These are phyloP conservation scores for Pistacia atlantica DNA, from an alignment of 345 rosid genomes.

Conservation along the genomic window DNA sequence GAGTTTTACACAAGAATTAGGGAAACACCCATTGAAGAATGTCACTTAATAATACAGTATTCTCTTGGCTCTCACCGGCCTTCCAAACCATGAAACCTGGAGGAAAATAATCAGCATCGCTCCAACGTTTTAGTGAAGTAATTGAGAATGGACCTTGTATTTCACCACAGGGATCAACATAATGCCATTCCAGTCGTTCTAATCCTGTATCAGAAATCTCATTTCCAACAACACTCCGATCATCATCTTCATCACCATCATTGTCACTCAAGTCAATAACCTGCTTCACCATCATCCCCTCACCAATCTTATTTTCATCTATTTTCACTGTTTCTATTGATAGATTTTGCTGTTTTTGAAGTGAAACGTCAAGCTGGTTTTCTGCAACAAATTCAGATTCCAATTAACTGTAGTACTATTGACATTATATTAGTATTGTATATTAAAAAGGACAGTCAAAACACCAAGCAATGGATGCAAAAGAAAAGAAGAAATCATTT, in stretches of 20 bases:
- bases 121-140: constrained; percentile 57
- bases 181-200: constrained; percentile 52
- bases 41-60: constrained; percentile 48
- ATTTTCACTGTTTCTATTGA: not conserved
- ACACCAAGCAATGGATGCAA: not conserved
- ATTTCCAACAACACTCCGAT: constrained; percentile 19
- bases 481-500: not conserved
- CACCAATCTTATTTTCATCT: not conserved
- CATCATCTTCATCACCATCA: constrained; percentile 47
- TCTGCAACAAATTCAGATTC: constrained; percentile 26
- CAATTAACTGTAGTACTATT: not conserved
- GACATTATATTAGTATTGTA: not conserved
- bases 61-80: constrained; percentile 43
- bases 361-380: not conserved
- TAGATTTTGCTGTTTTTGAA: constrained; percentile 15
- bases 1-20: too few relatives aligned
- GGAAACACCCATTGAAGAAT: constrained; percentile 29
- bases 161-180: constrained; percentile 63
- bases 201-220: constrained; percentile 18
- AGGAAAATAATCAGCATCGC: constrained; percentile 50
- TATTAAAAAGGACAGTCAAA: not conserved
- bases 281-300: constrained; percentile 12
- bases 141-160: constrained; percentile 73
- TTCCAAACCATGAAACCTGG: constrained; percentile 71
- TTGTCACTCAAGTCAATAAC: constrained; percentile 69